Conservation (phyloP, 1,284 basidiomycete species). For the Pseudozyma thailandica region DNA sequence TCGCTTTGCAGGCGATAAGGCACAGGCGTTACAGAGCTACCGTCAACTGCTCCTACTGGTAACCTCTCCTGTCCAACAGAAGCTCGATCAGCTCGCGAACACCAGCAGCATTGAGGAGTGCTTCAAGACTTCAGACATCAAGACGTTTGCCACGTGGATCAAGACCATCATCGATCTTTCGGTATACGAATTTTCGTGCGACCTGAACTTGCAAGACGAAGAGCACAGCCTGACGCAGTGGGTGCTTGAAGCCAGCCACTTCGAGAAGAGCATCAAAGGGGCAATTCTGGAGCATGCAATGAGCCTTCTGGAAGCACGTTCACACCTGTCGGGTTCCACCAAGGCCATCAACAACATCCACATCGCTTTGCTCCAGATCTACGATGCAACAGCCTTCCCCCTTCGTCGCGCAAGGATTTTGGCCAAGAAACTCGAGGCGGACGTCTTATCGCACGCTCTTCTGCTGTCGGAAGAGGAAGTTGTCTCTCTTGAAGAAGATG, state of each 20-base stretch:
- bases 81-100: conserved; percentile 7
- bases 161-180: conserved; percentile 40
- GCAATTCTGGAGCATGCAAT: conserved; percentile 48
- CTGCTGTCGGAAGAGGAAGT: conserved; percentile 17
- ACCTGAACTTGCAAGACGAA: conserved; percentile 20
- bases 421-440: conserved; percentile 40
- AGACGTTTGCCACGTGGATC: conserved; percentile 12
- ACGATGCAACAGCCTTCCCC: conserved; percentile 23
- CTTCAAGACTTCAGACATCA: conserved; percentile 19
- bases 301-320: conserved; percentile 29
- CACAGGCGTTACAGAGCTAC: conserved; percentile 24
- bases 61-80: not conserved
- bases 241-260: conserved; percentile 6
- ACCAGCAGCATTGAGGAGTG: conserved; percentile 18
- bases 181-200: conserved; percentile 41
- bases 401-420: conserved; percentile 46
- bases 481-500: conserved; percentile 16
- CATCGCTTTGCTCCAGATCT: conserved; percentile 22
- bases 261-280: conserved; percentile 17
- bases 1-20: conserved; percentile 34
- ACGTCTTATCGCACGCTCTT: conserved; percentile 32
- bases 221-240: conserved; percentile 21
- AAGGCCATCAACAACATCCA: conserved; percentile 30
- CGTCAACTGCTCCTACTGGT: conserved; percentile 13
- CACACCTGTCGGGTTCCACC: conserved; percentile 42